These are phyloP conservation scores for Claviceps humidiphila DNA, from an alignment of 2,329 filamentous ascomycete genomes.

Conservation along the genomic window DNA sequence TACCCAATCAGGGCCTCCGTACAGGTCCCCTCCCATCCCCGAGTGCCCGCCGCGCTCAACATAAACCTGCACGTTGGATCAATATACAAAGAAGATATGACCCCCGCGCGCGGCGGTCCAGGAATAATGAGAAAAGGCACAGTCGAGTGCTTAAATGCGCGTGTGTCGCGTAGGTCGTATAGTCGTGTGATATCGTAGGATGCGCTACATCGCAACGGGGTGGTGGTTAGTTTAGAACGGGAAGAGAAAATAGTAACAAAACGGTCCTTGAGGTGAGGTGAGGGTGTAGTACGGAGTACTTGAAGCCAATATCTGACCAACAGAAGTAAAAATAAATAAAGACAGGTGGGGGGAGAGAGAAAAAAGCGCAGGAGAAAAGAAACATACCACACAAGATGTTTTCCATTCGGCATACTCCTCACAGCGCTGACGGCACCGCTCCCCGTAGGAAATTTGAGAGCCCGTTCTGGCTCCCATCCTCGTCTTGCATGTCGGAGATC, in stretches of 20 bases:
- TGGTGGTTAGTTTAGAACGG: background rate
- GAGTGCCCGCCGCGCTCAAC: constrained; percentile 80
- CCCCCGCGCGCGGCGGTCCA: constrained; percentile 68
- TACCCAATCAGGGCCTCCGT: constrained; percentile 92
- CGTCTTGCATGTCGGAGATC: constrained; percentile 61
- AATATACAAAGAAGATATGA: constrained; percentile 74
- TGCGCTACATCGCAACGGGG: constrained; percentile 38
- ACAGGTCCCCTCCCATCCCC: constrained; percentile 84
- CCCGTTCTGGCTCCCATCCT: constrained; percentile 59
- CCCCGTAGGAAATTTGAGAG: constrained; percentile 77
- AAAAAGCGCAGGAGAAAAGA: background rate
- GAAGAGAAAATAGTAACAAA: no score
- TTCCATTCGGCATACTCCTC: constrained; percentile 79
- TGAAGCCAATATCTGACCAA: no score
- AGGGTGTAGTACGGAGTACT: no score
- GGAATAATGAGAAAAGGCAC: constrained; percentile 96
- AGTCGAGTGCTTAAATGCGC: constrained; percentile 55
- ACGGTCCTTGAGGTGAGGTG: no score
- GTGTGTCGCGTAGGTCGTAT: constrained; percentile 67
- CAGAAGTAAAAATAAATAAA: no score
- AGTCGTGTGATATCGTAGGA: constrained; percentile 87
- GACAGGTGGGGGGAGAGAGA: background rate
- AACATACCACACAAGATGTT: constrained; percentile 65
- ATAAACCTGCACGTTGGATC: constrained; percentile 84
- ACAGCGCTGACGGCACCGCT: constrained; percentile 84